Evolutionary conservation across 2,329 filamentous ascomycete species (phyloP), one percentile per base, ranked within the genome.

Genomic region (Orbilia oligospora): DNA sequence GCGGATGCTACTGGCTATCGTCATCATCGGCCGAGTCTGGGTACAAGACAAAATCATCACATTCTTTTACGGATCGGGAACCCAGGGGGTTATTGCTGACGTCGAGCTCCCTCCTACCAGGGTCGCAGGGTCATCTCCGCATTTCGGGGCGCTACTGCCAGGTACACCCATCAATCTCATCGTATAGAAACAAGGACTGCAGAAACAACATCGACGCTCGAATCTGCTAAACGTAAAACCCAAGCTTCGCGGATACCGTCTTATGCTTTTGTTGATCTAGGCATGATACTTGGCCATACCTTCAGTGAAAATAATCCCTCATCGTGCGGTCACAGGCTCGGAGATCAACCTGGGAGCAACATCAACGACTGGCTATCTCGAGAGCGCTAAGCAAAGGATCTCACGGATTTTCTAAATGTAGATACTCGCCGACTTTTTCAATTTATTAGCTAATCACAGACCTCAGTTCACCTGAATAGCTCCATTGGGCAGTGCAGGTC

Each of bases 341-440:
- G 1, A 46, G n/a, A 68, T 77, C 33, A 56, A 67, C 30, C 49
- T 20, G 67, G 73, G 5, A 71, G 24, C 20, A 71, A 71, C 22
- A 77, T 77, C 56, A 56, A 77, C 49, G 72, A 66, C 14, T 76
- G 72, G 72, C 48, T 65, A 55, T 58, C 27, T 30, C 27, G 70
- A 70, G 33, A 53, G 65, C 44, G 72, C 72, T 1, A 30, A 30
- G 72, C 66, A 18, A 71, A 66, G n/a, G 65, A 71, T 27, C 38
- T 77, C 14, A 77, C 66, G 2, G 22, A 67, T 24, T 58, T 58
- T 5, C 41, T 48, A 5, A 36, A 49, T n/a, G 58, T 58, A 10
- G 66, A 77, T 53, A 18, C 58, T 36, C 48, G 65, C 14, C 66
- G 72, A 16, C 72, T 67, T 0, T 48, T 14, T 71, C 8, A 67